Conservation (phyloP, 495 filamentous ascomycete species). For the Barbatosphaeria neglecta region DNA sequence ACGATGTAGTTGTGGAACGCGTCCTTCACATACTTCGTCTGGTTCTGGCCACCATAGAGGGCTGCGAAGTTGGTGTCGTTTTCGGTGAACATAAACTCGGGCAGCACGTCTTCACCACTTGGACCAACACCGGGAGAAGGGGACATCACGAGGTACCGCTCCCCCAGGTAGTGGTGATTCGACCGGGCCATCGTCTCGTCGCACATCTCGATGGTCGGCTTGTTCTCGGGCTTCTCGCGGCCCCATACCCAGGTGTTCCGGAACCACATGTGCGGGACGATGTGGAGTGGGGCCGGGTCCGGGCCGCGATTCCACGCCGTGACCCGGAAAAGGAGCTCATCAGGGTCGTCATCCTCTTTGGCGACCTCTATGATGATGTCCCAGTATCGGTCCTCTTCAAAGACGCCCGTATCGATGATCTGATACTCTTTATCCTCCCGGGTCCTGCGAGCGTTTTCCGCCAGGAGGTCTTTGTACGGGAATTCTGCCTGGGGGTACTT, state of each 20-base stretch:
- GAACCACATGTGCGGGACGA: slow-evolving; percentile 93
- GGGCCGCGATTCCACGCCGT: slow-evolving; percentile 94
- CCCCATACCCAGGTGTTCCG: slow-evolving; percentile 95
- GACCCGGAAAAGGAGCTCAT: slow-evolving; percentile 86
- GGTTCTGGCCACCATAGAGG: slow-evolving; percentile 68
- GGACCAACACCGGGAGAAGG: slow-evolving; percentile 76
- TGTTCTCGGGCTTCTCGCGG: slow-evolving; percentile 55
- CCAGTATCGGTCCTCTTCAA: slow-evolving; percentile 89
- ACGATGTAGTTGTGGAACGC: slow-evolving; percentile 87
- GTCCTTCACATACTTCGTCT: slow-evolving; percentile 81
- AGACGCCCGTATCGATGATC: slow-evolving; percentile 79
- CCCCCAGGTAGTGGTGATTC: slow-evolving; percentile 64
- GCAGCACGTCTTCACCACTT: slow-evolving; percentile 71
- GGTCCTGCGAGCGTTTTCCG: slow-evolving; percentile 67
- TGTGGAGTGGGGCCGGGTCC: slow-evolving; percentile 80
- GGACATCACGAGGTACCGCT: slow-evolving; percentile 74
- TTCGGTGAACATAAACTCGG: slow-evolving; percentile 79
- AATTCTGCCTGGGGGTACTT: slow-evolving; percentile 90
- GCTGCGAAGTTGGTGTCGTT: slow-evolving; percentile 81
- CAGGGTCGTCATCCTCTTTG: slow-evolving; percentile 79
- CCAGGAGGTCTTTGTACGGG: slow-evolving; percentile 75
- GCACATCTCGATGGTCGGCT: slow-evolving; percentile 59
- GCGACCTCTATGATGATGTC: slow-evolving; percentile 95
- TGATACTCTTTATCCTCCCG: slow-evolving; percentile 79
- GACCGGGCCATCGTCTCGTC: slow-evolving; percentile 56